Conservation (phyloP, 106 monocot species). For the Dactylorhiza incarnata region DNA sequence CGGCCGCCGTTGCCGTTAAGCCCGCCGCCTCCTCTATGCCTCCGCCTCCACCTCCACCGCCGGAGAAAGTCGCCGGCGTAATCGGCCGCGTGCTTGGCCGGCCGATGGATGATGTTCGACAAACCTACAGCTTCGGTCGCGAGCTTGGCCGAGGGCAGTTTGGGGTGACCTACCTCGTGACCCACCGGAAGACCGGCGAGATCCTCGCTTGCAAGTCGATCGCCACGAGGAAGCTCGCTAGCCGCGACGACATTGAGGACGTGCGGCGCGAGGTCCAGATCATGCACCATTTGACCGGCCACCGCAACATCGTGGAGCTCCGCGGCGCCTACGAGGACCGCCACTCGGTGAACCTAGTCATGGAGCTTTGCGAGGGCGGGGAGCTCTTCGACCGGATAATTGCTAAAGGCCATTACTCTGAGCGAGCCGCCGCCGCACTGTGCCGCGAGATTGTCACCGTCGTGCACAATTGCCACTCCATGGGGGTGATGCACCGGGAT, state of each 20-base stretch:
- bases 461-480: constrained; percentile 50
- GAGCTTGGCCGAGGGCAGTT: constrained; percentile 69
- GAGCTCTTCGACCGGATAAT: constrained; percentile 69
- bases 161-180: constrained; percentile 54
- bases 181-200: constrained; percentile 28
- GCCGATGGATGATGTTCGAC: constrained; percentile 47
- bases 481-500: constrained; percentile 59
- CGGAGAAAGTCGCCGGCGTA: background rate
- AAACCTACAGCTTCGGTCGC: constrained; percentile 43
- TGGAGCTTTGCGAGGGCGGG: constrained; percentile 84
- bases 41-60: background rate
- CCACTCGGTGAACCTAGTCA: constrained; percentile 66
- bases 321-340: constrained; percentile 57
- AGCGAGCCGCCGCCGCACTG: constrained; percentile 41
- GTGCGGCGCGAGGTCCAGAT: constrained; percentile 70
- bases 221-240: constrained; percentile 45
- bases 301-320: constrained; percentile 66
- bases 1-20: background rate
- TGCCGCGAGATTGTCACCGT: constrained; percentile 48
- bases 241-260: constrained; percentile 49
- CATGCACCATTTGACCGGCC: constrained; percentile 73
- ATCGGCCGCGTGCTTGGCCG: constrained; percentile 43
- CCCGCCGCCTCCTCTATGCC: constrained; percentile 6
- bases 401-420: constrained; percentile 49
- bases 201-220: constrained; percentile 65